Evolutionary conservation across 2,329 filamentous ascomycete species (phyloP), one percentile per base, ranked within the genome.

Genomic region (Phialophora tarda): DNA sequence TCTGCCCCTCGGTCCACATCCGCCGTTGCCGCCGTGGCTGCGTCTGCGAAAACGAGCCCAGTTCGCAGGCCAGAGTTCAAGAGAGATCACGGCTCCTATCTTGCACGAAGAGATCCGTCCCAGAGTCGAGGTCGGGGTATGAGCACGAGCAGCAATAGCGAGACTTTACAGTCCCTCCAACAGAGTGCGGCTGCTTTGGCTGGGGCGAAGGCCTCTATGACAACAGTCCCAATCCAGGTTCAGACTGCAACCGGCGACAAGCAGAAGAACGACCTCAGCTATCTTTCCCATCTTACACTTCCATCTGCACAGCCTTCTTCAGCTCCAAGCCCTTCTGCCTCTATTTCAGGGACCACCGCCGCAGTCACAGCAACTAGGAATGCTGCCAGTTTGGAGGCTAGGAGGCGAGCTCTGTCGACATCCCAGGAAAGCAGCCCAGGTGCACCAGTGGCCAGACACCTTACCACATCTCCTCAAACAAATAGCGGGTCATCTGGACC

Each of bases 21-120:
- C 44, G 65, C 68, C 26, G 65, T 71, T 24, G 69, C 69, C 14
- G 67, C 67, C n/a, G 63, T 64, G 34, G 65, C 64, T 5, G 69
- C 69, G 21, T 69, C 67, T 44, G 59, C 67, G n/a, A 69, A 56
- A n/a, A 68, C 64, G 50, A 71, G 69, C 44, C 69, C 69, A 38
- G 63, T 60, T 11, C 62, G 66, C 50, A 63, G 64, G 50, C 67
- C 63, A 55, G 67, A 64, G 59, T 23, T 64, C 23, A 59, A 55
- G 54, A 63, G 55, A 62, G 59, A 66, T 26, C 47, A 32, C 32
- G 50, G 59, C n/a, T 63, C 58, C 54, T 68, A 70, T 54, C 48
- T 66, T 47, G 38, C 30, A 8, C 59, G 44, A 28, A 41, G 55
- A 41, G 68, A 70, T 24, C n/a, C 21, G 14, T 56, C 59, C 30